Evolutionary conservation across 441 rosid genomes (phyloP).

Genomic region (Breynia disticha): DNA sequence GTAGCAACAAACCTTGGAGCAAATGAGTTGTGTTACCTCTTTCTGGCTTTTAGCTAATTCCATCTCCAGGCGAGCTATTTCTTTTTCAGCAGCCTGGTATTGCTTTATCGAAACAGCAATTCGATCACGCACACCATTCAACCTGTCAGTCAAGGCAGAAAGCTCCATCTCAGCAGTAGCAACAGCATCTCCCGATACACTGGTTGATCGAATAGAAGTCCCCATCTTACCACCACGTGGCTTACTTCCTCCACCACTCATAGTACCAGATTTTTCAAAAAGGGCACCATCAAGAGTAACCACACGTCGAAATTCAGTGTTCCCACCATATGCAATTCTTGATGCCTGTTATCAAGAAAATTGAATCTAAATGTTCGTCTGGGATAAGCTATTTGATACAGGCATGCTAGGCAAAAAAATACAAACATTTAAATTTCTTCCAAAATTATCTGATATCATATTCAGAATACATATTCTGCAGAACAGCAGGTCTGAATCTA

Average conservation of each 20-base stretch:
- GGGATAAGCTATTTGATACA: background rate
- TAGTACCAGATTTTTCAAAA: slow-evolving; percentile 93
- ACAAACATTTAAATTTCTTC: no score
- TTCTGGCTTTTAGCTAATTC: slow-evolving; percentile 81
- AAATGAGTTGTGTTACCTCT: slow-evolving; percentile 41
- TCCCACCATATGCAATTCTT: slow-evolving; percentile 76
- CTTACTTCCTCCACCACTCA: slow-evolving; percentile 97
- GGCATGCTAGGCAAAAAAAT: no score
- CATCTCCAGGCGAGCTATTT: slow-evolving; percentile 58
- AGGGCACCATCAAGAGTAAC: slow-evolving; percentile 95
- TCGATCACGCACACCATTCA: slow-evolving; percentile 47
- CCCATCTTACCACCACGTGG: slow-evolving; percentile 99
- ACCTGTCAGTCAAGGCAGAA: slow-evolving; percentile 35
- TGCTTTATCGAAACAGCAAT: slow-evolving; percentile 52
- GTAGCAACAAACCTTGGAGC: slow-evolving; percentile 6
- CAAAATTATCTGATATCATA: no score
- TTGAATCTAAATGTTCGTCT: background rate
- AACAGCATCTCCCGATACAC: slow-evolving; percentile 67
- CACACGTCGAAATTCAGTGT: slow-evolving; percentile 72
- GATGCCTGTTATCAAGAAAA: slow-evolving; percentile 49
- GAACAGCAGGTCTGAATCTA: no score
- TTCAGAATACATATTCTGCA: no score
- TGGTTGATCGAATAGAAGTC: slow-evolving; percentile 68
- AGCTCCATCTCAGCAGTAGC: slow-evolving; percentile 68
- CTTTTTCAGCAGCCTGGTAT: slow-evolving; percentile 61